Evolutionary conservation across 129 eudicot species (phyloP), one percentile per base, ranked within the genome.

Genomic region (Heracleum sosnowskyi): DNA sequence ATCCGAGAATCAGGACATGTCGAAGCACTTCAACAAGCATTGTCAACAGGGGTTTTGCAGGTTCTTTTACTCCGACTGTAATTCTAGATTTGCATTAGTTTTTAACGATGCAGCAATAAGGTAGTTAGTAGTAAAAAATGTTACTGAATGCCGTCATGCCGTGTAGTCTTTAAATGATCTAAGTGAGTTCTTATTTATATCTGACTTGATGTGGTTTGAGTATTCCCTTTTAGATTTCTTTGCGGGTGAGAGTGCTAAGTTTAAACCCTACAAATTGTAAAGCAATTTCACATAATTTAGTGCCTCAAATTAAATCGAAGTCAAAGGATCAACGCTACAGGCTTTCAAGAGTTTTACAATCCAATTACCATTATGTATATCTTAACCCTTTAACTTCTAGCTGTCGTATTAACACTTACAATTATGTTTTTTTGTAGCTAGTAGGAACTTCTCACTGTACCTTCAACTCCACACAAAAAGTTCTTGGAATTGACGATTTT

Each of bases 401-500:
- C 7, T 34, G 35, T 1, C 28, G 2, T n/a, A n/a, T 72, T 18
- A n/a, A 73, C 15, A 9, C 64, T 41, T 47, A 69, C 15, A 53
- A 72, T 31, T 13, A 33, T 37, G 79, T 78, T 51, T 60, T 80
- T 70, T 82, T 86, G 83, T 90, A 96, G 99, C 97, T 96, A n/a
- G 99, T 96, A 35, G 99, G 97, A 86, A 96, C 97, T 55, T 97
- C 92, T 82, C 99, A 96, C 86, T 96, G 99, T 74, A 85, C 96
- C 55, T 96, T 96, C 81, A 96, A 89, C 76, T 87, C 99, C 68
- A 89, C 91, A 17, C 99, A 96, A 68, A 96, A 92, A 75, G 87
- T 92, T 39, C 63, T 90, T n/a, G 99, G 99, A 74, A 81, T 86
- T 83, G 88, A 89, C 37, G 99, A 96, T 86, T 96, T 96, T 74